Evolutionary conservation across 1,284 basidiomycete species (phyloP).

Genomic region (Ganoderma lingzhi): DNA sequence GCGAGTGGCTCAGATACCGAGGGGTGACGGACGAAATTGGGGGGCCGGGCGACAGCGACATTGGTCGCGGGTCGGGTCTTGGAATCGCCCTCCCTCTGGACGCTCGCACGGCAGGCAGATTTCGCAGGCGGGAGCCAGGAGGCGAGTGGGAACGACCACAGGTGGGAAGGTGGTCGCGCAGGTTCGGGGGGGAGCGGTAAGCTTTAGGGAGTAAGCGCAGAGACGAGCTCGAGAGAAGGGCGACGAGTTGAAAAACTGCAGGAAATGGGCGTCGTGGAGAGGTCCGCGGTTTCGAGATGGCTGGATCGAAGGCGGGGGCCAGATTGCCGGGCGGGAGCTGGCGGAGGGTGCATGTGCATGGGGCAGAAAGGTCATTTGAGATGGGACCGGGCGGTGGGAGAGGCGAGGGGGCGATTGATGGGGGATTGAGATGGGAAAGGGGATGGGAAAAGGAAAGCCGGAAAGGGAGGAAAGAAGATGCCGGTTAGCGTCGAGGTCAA

Average conservation of each 20-base stretch:
- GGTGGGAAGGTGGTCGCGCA: no score
- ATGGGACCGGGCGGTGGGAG: neutral
- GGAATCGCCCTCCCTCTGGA: neutral
- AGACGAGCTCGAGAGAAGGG: neutral
- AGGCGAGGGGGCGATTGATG: neutral
- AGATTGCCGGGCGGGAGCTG: neutral
- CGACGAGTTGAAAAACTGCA: no score
- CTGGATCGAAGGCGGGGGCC: neutral
- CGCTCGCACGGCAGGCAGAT: slow-evolving; percentile 3
- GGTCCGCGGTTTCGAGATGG: neutral
- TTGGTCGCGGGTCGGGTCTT: neutral
- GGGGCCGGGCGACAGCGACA: neutral
- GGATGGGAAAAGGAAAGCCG: slow-evolving; percentile 5
- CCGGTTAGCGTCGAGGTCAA: neutral
- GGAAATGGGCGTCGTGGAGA: neutral
- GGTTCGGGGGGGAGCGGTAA: slow-evolving; percentile 18
- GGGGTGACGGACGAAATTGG: neutral
- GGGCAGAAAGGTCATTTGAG: slow-evolving; percentile 5
- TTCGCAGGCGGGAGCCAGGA: neutral
- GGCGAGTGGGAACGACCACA: neutral
- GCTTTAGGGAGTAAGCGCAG: slow-evolving; percentile 18
- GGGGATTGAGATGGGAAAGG: slow-evolving; percentile 6
- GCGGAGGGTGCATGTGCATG: neutral
- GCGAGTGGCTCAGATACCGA: slow-evolving; percentile 4
- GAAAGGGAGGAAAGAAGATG: slow-evolving; percentile 13